Base-by-base conservation (phyloP, 2,329 filamentous ascomycete genomes). In the Pezicula rhizophila region DNA sequence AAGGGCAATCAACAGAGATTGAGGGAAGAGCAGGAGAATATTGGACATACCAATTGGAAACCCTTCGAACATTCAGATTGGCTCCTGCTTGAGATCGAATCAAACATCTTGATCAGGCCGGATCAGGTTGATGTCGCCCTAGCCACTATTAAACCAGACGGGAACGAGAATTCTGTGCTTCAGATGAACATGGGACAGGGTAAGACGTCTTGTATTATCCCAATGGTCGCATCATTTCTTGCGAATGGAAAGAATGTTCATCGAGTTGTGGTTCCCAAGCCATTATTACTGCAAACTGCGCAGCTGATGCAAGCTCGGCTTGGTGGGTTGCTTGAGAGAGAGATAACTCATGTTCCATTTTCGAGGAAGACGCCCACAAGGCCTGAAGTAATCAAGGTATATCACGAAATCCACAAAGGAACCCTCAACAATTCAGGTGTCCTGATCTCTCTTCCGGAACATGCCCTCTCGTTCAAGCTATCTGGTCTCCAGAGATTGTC, bases 141-240 rank as follows among this genome's bases (percentile, higher is more conserved):
- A 2, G 77, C 79, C 0, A 87, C 79, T 15, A 80, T 83, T 1
- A 65, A 65, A 0, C 82, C 83, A 0, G 48, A 57, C 0, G 78
- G 76, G 0, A 65, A 67, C 0, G 53, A 64, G 0, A 85, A 84
- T 51, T 80, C 80, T 0, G 78, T 85, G 0, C 55, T 85, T 1
- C 82, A 86, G 52, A 74, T 86, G 64, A 80, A 84, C 52, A 86
- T 86, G 82, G 82, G 82, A 0, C 73, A 82, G 66, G 76, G 76
- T 67, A 60, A 59, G 53, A 81, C 78, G 0, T 78, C 75, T 0
- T 72, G 71, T 43, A 77, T 80, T 18, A 71, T 80, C 6, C 77
- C 77, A 0, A 76, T 80, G 70, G 74, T 68, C 0, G 68, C 72
- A 0, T 65, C 68, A 0, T 52, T 68, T 0, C 60, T 80, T 1